Conservation (phyloP, 192 early-diverging fungal genomes). For the Pilaira anomala region DNA sequence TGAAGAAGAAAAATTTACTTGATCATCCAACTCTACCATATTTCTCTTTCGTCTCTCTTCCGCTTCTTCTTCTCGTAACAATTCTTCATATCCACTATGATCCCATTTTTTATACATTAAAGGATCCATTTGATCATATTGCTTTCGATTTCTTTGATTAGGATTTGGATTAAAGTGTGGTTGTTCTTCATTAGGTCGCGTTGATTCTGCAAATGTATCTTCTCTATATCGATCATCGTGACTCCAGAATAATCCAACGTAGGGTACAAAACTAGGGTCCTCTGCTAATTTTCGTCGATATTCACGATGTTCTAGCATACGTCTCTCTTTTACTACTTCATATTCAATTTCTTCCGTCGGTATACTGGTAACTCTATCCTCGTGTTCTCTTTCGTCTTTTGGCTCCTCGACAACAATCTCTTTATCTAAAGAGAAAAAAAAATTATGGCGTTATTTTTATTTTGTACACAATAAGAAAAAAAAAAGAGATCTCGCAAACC, state of each 20-base stretch:
- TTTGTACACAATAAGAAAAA: no score
- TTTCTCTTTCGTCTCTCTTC: conserved; percentile 9
- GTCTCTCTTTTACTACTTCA: conserved; percentile 5
- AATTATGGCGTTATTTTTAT: no score
- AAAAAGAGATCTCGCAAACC: no score
- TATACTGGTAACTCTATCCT: background rate
- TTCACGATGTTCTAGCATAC: conserved; percentile 43
- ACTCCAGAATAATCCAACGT: conserved; percentile 56
- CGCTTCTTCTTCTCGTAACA: conserved; percentile 45
- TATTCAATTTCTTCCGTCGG: background rate
- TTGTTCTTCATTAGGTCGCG: background rate
- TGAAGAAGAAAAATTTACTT: background rate
- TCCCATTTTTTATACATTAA: conserved; percentile 35
- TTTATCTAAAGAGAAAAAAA: background rate
- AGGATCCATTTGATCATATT: conserved; percentile 10
- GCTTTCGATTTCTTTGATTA: conserved; percentile 9
- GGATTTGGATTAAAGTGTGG: background rate
- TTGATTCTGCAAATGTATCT: conserved; percentile 46
- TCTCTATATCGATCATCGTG: conserved; percentile 57
- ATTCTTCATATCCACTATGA: conserved; percentile 51
- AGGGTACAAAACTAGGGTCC: conserved; percentile 55
- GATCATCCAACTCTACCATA: background rate
- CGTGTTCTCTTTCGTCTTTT: background rate
- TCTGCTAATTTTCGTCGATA: conserved; percentile 53
- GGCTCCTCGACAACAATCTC: background rate